These are phyloP conservation scores for Heimioporus sp. DNA, from an alignment of 768 basidiomycete species.

Conservation along the genomic window DNA sequence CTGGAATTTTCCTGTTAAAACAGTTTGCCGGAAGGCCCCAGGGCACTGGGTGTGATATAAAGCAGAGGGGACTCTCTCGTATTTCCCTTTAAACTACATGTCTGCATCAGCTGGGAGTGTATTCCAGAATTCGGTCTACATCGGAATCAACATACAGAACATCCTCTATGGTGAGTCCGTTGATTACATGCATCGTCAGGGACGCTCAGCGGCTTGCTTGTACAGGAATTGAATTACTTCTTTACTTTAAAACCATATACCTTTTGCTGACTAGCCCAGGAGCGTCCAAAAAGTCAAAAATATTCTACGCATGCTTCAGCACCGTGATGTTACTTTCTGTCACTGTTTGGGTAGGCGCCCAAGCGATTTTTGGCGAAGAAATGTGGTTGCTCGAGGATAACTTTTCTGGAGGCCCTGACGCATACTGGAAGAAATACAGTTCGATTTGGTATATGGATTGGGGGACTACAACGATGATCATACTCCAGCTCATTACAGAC, in stretches of 20 bases:
- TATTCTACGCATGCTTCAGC: constrained; percentile 27
- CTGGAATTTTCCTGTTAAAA: background rate
- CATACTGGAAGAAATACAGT: constrained; percentile 26
- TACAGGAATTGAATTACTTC: constrained; percentile 23
- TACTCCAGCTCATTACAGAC: constrained; percentile 36
- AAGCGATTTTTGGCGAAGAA: constrained; percentile 23
- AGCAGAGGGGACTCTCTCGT: background rate
- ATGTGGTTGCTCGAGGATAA: constrained; percentile 36
- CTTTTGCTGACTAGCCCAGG: constrained; percentile 3
- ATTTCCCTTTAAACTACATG: background rate
- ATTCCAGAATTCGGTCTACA: constrained; percentile 14
- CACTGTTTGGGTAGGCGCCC: constrained; percentile 28
- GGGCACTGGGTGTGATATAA: constrained; percentile 7
- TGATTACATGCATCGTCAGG: background rate
- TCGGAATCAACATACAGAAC: constrained; percentile 16
- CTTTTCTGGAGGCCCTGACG: constrained; percentile 34
- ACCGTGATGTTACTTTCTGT: constrained; percentile 24
- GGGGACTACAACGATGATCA: constrained; percentile 24
- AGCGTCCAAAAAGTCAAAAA: constrained; percentile 4
- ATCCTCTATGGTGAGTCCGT: constrained; percentile 23
- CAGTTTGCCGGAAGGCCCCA: background rate
- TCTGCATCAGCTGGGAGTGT: background rate
- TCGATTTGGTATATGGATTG: constrained; percentile 28
- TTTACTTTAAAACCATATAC: constrained; percentile 24
- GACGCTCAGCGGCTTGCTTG: background rate